phyloP scores from a whole-genome alignment of 768 basidiomycete species.

The Coprinellus aureogranulatus region DNA sequence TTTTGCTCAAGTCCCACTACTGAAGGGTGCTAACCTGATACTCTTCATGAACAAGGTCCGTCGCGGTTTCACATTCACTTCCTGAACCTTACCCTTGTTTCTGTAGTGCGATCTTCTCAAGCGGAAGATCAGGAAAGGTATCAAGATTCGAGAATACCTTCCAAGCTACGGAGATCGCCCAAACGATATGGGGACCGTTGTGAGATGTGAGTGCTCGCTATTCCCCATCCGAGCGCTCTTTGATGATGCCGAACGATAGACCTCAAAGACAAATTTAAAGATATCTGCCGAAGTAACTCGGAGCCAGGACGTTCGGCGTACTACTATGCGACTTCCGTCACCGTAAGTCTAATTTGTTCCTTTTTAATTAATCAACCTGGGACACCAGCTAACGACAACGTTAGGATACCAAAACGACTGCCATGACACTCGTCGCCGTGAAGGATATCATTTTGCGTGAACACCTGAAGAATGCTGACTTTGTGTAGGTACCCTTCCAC shows the following conservation, averaged over 20 bases:
- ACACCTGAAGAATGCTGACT: conserved; percentile 33
- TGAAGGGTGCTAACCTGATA: conserved; percentile 58
- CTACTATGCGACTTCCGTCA: conserved; percentile 53
- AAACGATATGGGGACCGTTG: conserved; percentile 63
- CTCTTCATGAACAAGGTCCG: conserved; percentile 56
- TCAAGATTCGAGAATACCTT: conserved; percentile 55
- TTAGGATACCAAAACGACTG: conserved; percentile 49
- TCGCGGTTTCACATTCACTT: no score
- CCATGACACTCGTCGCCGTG: conserved; percentile 35
- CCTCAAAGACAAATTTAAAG: conserved; percentile 49
- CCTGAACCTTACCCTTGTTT: no score
- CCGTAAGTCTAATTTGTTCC: conserved; percentile 35
- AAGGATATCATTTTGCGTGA: conserved; percentile 42
- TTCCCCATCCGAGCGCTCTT: neutral
- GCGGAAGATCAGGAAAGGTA: conserved; percentile 57
- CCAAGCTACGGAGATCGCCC: conserved; percentile 67
- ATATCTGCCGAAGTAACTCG: conserved; percentile 38
- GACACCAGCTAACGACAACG: neutral
- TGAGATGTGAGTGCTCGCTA: conserved; percentile 52
- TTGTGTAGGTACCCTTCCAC: conserved; percentile 16
- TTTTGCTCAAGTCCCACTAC: conserved; percentile 63
- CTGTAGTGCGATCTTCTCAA: conserved; percentile 64
- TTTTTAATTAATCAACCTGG: neutral
- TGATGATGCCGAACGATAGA: conserved; percentile 50
- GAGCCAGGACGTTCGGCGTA: conserved; percentile 58